Conservation (phyloP, 257 asterid species). For the Dorcoceras hygrometricum region DNA sequence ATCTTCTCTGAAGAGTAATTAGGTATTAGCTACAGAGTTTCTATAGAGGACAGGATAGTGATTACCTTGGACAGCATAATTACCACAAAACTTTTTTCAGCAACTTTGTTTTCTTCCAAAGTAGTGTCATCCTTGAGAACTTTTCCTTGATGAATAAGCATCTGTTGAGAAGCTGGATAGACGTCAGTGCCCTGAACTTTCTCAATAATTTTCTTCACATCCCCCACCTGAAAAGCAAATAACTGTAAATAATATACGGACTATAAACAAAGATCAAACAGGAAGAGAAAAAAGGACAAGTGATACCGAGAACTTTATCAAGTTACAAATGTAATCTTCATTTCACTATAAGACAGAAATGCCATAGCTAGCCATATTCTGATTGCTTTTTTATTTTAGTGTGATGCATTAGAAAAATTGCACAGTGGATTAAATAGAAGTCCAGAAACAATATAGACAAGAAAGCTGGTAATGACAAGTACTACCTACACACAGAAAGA, state of each 20-base stretch:
- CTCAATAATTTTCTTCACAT: slow-evolving; percentile 60
- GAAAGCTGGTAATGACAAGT: not conserved
- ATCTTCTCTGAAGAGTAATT: not conserved
- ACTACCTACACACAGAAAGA: not conserved
- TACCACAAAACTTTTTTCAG: slow-evolving; percentile 57
- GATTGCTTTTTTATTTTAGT: slow-evolving; percentile 3
- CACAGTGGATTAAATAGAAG: not conserved
- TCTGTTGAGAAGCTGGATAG: slow-evolving; percentile 59
- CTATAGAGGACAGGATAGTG: slow-evolving; percentile 1
- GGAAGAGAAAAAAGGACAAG: not conserved
- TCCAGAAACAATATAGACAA: not conserved
- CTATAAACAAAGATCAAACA: not conserved
- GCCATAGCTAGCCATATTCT: slow-evolving; percentile 11
- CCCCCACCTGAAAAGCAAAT: slow-evolving; percentile 36
- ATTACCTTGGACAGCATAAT: slow-evolving; percentile 61
- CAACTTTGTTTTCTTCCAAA: slow-evolving; percentile 59
- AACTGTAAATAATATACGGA: not conserved
- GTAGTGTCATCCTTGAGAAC: slow-evolving; percentile 58
- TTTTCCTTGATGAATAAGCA: slow-evolving; percentile 72
- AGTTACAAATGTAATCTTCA: not conserved
- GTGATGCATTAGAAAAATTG: not conserved
- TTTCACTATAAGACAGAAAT: not conserved
- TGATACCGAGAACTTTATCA: not conserved
- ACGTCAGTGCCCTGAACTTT: slow-evolving; percentile 48
- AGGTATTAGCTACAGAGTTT: slow-evolving; percentile 3